phyloP scores from a whole-genome alignment of 2,329 filamentous ascomycete genomes.

The Penicillium olsonii region DNA sequence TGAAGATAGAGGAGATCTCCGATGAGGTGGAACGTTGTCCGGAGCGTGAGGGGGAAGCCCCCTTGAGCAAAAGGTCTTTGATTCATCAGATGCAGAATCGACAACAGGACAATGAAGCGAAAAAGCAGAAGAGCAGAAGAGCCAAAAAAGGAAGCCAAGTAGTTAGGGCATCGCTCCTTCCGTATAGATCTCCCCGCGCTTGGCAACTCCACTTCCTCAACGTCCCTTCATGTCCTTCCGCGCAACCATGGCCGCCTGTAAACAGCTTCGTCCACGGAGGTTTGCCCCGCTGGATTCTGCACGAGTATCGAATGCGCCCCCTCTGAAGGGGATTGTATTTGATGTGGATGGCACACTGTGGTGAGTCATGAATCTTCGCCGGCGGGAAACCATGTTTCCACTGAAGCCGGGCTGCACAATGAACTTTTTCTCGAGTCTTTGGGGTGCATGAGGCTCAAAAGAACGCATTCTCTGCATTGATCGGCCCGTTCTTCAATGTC shows the following conservation, averaged over 20 bases:
- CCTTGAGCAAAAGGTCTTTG: background rate
- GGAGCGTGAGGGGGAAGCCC: slow-evolving; percentile 17
- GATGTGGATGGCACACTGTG: slow-evolving; percentile 95
- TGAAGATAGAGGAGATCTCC: slow-evolving; percentile 26
- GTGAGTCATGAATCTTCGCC: slow-evolving; percentile 54
- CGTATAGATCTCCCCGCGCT: slow-evolving; percentile 7
- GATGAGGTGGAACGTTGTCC: slow-evolving; percentile 20
- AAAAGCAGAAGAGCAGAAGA: background rate
- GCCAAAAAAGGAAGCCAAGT: background rate
- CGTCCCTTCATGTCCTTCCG: background rate
- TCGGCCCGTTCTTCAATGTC: background rate
- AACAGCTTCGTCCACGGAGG: slow-evolving; percentile 38
- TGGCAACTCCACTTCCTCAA: slow-evolving; percentile 1
- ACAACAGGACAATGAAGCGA: too few species aligned
- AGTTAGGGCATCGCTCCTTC: background rate
- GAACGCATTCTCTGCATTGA: background rate
- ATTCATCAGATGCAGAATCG: too few species aligned
- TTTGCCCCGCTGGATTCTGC: slow-evolving; percentile 54
- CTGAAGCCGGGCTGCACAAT: background rate
- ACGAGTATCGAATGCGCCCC: slow-evolving; percentile 38
- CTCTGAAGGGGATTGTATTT: slow-evolving; percentile 68
- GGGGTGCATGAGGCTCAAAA: background rate
- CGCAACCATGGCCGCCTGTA: slow-evolving; percentile 26
- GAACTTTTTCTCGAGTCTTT: background rate
- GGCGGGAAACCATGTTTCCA: background rate